Evolutionary conservation across 768 basidiomycete genomes (phyloP).

Genomic region (Leccinum broughii): DNA sequence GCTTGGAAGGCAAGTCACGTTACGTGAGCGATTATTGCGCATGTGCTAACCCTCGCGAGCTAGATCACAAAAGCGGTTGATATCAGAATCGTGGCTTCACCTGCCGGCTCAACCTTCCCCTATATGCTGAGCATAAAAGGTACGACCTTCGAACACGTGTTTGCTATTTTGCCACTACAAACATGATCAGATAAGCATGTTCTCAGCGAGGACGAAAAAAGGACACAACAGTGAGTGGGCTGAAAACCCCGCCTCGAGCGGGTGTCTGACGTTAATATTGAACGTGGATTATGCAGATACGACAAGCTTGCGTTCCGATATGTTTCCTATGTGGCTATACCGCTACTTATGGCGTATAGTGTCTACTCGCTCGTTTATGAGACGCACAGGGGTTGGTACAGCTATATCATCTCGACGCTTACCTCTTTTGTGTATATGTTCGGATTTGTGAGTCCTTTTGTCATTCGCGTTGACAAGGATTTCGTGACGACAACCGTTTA

Average conservation of each 20-base stretch:
- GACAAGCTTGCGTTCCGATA: conserved; percentile 94
- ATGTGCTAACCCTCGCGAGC: conserved; percentile 17
- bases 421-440: conserved; percentile 96
- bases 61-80: conserved; percentile 91
- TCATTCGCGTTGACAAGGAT: background rate
- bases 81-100: conserved; percentile 63
- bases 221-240: conserved; percentile 86
- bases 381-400: conserved; percentile 93
- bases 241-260: conserved; percentile 30
- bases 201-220: conserved; percentile 95
- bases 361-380: conserved; percentile 80
- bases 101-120: conserved; percentile 67
- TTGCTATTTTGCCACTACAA: conserved; percentile 11
- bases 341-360: conserved; percentile 73
- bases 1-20: conserved; percentile 80
- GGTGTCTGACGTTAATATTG: conserved; percentile 4
- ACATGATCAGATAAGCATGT: conserved; percentile 79
- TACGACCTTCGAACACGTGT: conserved; percentile 34
- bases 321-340: conserved; percentile 87
- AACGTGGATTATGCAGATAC: conserved; percentile 49
- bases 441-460: conserved; percentile 80
- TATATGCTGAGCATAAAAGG: conserved; percentile 84
- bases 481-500: conserved; percentile 17
- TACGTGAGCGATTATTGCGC: conserved; percentile 9
- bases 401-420: conserved; percentile 89